Evolutionary conservation across 2,329 filamentous ascomycete species (phyloP).

Genomic region (Pezicula neosporulosa): DNA sequence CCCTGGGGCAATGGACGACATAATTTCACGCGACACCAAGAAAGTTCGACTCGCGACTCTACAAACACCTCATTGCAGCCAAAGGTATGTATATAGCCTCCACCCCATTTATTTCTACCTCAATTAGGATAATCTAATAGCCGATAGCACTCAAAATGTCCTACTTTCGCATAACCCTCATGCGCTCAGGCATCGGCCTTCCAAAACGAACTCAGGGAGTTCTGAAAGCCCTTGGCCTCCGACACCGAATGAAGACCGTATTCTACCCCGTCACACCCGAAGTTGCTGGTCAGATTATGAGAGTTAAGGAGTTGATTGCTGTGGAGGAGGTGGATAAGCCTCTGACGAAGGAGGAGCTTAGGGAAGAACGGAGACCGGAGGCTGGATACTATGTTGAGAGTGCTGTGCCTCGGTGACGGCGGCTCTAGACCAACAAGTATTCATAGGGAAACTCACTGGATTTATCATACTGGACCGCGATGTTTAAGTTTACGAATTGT

Average conservation of each 20-base stretch:
- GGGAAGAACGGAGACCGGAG: slow-evolving; percentile 59
- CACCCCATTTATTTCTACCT: too few relatives aligned
- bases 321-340: slow-evolving; percentile 62
- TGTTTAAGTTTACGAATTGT: too few relatives aligned
- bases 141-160: slow-evolving; percentile 39
- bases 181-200: slow-evolving; percentile 70
- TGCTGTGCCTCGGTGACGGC: slow-evolving; percentile 17
- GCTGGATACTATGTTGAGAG: slow-evolving; percentile 66
- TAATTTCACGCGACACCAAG: background rate
- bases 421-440: background rate
- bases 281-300: slow-evolving; percentile 71
- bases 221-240: slow-evolving; percentile 66
- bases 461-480: background rate
- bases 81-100: slow-evolving; percentile 5
- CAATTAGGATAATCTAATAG: background rate
- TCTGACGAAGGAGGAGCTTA: slow-evolving; percentile 57
- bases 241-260: slow-evolving; percentile 68
- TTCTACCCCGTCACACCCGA: slow-evolving; percentile 67
- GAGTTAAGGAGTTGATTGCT: slow-evolving; percentile 69
- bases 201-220: slow-evolving; percentile 62
- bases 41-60: background rate
- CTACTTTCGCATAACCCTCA: slow-evolving; percentile 70
- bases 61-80: slow-evolving; percentile 2
- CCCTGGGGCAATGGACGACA: background rate
- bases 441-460: background rate